A percentile compares a stretch with the other conserved stretches of the same genome.
Evolutionary conservation across 2,329 filamentous ascomycete genomes (phyloP).

Genomic region (Botrytis cinerea): DNA sequence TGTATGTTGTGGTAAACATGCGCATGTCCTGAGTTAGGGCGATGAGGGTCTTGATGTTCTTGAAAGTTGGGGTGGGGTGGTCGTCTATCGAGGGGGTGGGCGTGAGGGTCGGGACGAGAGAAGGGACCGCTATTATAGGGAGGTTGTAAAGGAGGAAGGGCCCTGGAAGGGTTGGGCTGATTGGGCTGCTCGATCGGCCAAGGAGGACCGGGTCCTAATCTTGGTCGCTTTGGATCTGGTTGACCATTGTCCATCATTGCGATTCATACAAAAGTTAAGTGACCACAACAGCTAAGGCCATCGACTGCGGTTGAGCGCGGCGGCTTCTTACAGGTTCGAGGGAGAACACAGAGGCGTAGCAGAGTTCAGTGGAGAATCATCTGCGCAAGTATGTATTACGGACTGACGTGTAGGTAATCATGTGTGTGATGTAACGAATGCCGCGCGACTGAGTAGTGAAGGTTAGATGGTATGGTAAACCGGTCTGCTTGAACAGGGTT

Average conservation of each 20-base stretch:
- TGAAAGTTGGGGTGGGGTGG: constrained; percentile 48
- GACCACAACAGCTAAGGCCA: constrained; percentile 43
- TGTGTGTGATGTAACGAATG: constrained; percentile 35
- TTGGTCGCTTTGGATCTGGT: constrained; percentile 61
- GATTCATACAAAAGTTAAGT: constrained; percentile 45
- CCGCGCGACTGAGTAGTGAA: constrained; percentile 27
- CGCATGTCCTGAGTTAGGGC: constrained; percentile 36
- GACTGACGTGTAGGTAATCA: constrained; percentile 36
- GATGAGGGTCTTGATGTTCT: constrained; percentile 39
- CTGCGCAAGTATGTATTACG: constrained; percentile 37
- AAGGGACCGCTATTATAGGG: constrained; percentile 40
- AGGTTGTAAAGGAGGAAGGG: constrained; percentile 49
- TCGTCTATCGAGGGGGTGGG: constrained; percentile 39
- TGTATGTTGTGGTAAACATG: constrained; percentile 38
- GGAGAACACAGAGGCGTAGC: constrained; percentile 35
- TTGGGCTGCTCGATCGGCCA: constrained; percentile 26
- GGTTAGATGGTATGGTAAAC: constrained; percentile 5
- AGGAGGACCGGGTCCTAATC: constrained; percentile 45
- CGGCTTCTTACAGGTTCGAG: constrained; percentile 42
- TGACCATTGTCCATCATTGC: constrained; percentile 58
- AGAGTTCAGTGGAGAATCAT: constrained; percentile 37
- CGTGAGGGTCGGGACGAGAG: constrained; percentile 17
- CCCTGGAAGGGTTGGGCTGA: constrained; percentile 41
- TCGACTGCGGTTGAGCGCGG: constrained; percentile 41
- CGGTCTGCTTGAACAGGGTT: constrained; percentile 24